Conservation (phyloP, 2,329 filamentous ascomycete species). For the Dryadomyces sulphureus region DNA sequence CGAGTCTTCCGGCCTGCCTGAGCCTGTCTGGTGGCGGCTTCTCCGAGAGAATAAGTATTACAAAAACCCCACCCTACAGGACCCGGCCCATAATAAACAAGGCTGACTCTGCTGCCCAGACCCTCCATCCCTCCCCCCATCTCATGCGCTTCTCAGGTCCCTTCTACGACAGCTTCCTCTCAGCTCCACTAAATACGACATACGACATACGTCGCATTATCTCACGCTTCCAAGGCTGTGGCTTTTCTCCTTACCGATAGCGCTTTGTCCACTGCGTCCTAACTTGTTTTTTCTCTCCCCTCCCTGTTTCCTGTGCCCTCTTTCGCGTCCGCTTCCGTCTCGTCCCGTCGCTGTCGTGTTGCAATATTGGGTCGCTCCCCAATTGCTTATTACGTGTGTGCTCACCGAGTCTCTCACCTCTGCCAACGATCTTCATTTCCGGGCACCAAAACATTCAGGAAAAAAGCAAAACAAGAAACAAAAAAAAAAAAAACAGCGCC, state of each 20-base stretch:
- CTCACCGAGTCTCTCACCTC: not conserved
- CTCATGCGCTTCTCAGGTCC: not conserved
- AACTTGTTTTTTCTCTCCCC: not conserved
- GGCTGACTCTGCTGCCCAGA: not conserved
- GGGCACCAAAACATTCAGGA: not conserved
- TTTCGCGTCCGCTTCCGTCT: not conserved
- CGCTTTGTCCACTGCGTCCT: not conserved
- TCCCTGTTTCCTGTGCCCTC: not conserved
- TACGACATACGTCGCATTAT: not conserved
- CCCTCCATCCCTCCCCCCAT: not conserved
- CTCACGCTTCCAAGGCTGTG: slow-evolving; percentile 1
- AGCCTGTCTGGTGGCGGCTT: not conserved
- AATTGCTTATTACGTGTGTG: not conserved
- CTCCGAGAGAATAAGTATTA: not conserved
- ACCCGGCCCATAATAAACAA: slow-evolving; percentile 1
- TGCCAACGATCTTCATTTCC: not conserved
- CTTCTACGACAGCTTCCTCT: not conserved
- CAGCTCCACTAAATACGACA: not conserved
- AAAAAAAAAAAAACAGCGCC: not conserved
- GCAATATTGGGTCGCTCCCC: not conserved
- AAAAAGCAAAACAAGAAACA: no score
- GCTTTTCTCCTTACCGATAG: not conserved
- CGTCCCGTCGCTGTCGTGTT: not conserved
- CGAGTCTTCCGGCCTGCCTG: not conserved
- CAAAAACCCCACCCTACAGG: not conserved